These are phyloP conservation scores for Claviceps sp. DNA, from an alignment of 2,329 filamentous ascomycete genomes.

Conservation along the genomic window DNA sequence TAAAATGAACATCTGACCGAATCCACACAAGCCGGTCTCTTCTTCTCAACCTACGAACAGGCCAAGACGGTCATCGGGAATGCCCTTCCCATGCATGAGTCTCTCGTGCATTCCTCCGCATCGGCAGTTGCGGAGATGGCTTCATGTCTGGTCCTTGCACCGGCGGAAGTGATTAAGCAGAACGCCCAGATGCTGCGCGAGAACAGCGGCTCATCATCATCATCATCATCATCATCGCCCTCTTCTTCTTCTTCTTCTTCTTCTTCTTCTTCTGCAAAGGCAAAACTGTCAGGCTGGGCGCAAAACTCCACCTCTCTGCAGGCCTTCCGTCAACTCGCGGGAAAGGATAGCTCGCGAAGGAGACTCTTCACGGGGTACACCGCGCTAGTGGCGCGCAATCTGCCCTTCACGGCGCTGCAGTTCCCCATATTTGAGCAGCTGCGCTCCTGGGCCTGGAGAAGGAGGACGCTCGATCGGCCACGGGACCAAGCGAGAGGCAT, in stretches of 20 bases:
- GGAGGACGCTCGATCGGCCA: slow-evolving; percentile 16
- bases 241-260: background rate
- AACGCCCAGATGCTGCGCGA: slow-evolving; percentile 70
- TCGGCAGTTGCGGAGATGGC: slow-evolving; percentile 70
- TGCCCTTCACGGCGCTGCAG: slow-evolving; percentile 79
- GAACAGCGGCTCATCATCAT: slow-evolving; percentile 4
- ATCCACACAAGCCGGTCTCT: slow-evolving; percentile 51
- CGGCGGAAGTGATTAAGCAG: slow-evolving; percentile 84
- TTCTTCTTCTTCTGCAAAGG: slow-evolving; percentile 1
- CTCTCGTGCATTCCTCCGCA: slow-evolving; percentile 58
- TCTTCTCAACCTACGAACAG: slow-evolving; percentile 82
- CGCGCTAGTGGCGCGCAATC: slow-evolving; percentile 66
- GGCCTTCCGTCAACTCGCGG: slow-evolving; percentile 35
- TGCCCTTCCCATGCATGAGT: slow-evolving; percentile 44
- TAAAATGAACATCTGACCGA: too few species aligned
- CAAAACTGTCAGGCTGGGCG: slow-evolving; percentile 8
- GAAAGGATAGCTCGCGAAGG: slow-evolving; percentile 44
- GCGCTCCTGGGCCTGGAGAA: slow-evolving; percentile 37
- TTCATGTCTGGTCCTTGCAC: slow-evolving; percentile 75
- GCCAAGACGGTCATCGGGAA: slow-evolving; percentile 50
- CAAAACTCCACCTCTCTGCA: slow-evolving; percentile 28
- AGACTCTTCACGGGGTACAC: slow-evolving; percentile 61
- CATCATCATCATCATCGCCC: background rate
- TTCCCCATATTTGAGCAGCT: slow-evolving; percentile 76
- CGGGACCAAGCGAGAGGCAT: slow-evolving; percentile 22